Evolutionary conservation across 352 stramenopile genomes (phyloP).

Genomic region (Globisporangium radiosum): DNA sequence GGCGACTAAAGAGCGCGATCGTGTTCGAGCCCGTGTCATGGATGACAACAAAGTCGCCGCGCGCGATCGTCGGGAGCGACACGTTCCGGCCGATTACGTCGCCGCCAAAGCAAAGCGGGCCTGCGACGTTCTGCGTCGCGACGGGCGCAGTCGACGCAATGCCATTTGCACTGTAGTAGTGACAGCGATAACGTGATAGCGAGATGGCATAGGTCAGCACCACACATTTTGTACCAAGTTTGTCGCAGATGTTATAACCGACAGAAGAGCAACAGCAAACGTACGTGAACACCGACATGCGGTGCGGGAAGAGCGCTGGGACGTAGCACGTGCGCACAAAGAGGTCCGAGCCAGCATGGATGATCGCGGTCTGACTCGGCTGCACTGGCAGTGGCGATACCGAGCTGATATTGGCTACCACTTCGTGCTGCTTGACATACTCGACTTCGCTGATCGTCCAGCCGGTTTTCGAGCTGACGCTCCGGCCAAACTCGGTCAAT

Average conservation of each 20-base stretch:
- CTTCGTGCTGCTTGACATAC: constrained; percentile 78
- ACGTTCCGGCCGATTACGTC: constrained; percentile 78
- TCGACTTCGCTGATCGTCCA: constrained; percentile 88
- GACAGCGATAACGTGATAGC: not conserved
- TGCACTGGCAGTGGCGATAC: not conserved
- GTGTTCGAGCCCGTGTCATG: constrained; percentile 87
- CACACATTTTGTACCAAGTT: too few species aligned
- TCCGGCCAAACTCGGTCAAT: constrained; percentile 90
- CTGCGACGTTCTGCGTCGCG: constrained; percentile 75
- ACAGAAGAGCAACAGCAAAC: constrained; percentile 11
- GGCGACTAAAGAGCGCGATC: constrained; percentile 81
- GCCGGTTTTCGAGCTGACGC: constrained; percentile 80
- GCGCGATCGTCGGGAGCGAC: constrained; percentile 48
- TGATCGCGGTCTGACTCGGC: constrained; percentile 65
- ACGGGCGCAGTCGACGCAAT: constrained; percentile 33
- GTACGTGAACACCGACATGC: constrained; percentile 79
- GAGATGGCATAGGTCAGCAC: not conserved
- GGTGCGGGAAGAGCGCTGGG: constrained; percentile 70
- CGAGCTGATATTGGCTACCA: constrained; percentile 1
- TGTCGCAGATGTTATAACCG: too few species aligned
- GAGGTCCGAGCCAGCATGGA: constrained; percentile 88
- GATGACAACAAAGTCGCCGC: constrained; percentile 81
- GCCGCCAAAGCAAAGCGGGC: constrained; percentile 89
- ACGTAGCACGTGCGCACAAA: constrained; percentile 87
- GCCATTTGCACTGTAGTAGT: constrained; percentile 30